phyloP scores from a whole-genome alignment of 345 rosid genomes.

The Erucastrum elatum region DNA sequence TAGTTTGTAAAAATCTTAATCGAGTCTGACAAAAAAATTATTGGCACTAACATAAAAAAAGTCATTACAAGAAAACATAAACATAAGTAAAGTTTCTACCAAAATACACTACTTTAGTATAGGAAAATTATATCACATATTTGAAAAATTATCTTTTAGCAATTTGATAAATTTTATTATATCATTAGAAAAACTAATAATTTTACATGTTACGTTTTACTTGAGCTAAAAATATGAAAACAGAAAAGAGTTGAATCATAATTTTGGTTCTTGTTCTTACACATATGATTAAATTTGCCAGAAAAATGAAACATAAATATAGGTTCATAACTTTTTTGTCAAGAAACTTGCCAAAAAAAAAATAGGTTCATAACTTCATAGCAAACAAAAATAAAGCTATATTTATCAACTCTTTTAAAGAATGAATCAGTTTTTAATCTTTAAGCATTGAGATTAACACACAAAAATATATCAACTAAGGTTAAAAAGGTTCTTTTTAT shows the following conservation, averaged over 20 bases:
- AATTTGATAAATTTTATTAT: not conserved
- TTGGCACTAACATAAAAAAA: not conserved
- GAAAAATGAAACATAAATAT: not conserved
- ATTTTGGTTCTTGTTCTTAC: not conserved
- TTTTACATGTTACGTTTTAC: not conserved
- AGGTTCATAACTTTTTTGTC: no score
- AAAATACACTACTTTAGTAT: not conserved
- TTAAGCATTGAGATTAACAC: no score
- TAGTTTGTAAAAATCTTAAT: no score
- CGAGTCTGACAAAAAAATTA: not conserved
- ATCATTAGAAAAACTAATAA: not conserved
- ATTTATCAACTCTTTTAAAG: no score
- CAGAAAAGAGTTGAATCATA: not conserved
- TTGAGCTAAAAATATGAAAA: not conserved
- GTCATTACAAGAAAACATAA: not conserved
- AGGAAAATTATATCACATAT: not conserved
- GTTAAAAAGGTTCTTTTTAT: no score
- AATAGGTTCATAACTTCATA: no score
- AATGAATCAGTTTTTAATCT: no score
- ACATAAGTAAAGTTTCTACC: not conserved
- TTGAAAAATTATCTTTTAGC: not conserved
- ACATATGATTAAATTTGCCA: not conserved
- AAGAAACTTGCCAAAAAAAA: no score
- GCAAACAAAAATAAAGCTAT: no score
- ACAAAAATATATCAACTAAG: no score